Base-by-base conservation (phyloP, 257 asterid genomes). In the Plectranthus barbatus region DNA sequence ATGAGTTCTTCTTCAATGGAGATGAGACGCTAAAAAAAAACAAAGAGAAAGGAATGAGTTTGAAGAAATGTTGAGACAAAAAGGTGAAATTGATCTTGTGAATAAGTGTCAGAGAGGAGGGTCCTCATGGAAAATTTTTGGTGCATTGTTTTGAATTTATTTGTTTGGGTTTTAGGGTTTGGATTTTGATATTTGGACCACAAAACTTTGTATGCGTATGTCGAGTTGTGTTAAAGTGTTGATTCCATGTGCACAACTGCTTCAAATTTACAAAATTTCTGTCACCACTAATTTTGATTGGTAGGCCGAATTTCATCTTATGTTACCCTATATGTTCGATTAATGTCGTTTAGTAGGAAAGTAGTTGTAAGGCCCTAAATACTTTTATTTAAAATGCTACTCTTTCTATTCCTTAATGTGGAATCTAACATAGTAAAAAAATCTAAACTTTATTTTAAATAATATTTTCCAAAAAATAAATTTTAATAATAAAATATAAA, bases 41-140 rank as follows among this genome's bases (percentile, higher is more conserved):
- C n/a, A n/a, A n/a, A 51, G 45, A 71, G 75, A 71, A 73, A 62
- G 67, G 76, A 69, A 12, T 72, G 73, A 74, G n/a, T 2, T 33
- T 45, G 11, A 33, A 60, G 2, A 17, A 31, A 23, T 8, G 65
- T 69, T 60, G 49, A 51, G 5, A 31, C 36, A 4, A 31, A 31
- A 31, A 1, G 0, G 36, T 5, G 5, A 67, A 75, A 74, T 84
- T 84, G 78, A 80, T 84, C 91, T 81, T 86, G 92, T 86, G 92
- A 86, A 76, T n/a, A 77, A 85, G 36, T 31, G 36, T 78, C 91
- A 81, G 91, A 75, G 44, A 26, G 62, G 4, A 10, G 62, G 62
- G 31, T 10, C 62, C 10, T 36, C 33, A 17, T 55, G 15, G 15
- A 9, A 33, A 55, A 31, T 34, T 55, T 55, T 26, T 33, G 45